Percentiles rank a stretch among this genome's conserved stretches.
Conservation (phyloP, 2,329 filamentous ascomycete genomes). For the Hymenoscyphus repandus region DNA sequence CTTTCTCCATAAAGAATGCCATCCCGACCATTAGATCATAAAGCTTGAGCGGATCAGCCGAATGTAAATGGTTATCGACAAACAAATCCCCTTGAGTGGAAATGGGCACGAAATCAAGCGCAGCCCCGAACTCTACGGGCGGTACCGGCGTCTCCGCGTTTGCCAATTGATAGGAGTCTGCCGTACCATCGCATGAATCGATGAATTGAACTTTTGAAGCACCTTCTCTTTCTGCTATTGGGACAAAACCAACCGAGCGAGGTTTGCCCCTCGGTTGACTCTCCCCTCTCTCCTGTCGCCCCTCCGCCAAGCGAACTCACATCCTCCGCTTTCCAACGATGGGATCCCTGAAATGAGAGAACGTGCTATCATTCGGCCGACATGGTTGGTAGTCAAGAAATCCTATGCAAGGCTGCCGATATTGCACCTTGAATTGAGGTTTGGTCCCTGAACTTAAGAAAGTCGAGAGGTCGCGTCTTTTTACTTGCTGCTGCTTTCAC, state of each 20-base stretch:
- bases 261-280: background rate
- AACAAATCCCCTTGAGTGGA: too few species aligned
- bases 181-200: background rate
- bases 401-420: conserved; percentile 1
- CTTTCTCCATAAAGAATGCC: background rate
- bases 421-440: background rate
- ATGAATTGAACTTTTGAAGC: too few species aligned
- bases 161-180: background rate
- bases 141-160: background rate
- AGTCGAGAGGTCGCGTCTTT: conserved; percentile 1
- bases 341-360: background rate
- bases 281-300: background rate
- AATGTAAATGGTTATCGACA: background rate
- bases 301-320: background rate
- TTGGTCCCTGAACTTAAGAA: background rate
- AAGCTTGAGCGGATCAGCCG: background rate
- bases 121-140: background rate
- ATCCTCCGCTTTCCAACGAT: too few species aligned
- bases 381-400: background rate
- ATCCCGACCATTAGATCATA: too few species aligned
- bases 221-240: too few species aligned
- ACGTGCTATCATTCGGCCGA: background rate
- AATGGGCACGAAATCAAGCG: background rate
- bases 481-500: background rate
- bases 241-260: background rate